Evolutionary conservation across 768 basidiomycete species (phyloP).

Genomic region (Russula olivacea): DNA sequence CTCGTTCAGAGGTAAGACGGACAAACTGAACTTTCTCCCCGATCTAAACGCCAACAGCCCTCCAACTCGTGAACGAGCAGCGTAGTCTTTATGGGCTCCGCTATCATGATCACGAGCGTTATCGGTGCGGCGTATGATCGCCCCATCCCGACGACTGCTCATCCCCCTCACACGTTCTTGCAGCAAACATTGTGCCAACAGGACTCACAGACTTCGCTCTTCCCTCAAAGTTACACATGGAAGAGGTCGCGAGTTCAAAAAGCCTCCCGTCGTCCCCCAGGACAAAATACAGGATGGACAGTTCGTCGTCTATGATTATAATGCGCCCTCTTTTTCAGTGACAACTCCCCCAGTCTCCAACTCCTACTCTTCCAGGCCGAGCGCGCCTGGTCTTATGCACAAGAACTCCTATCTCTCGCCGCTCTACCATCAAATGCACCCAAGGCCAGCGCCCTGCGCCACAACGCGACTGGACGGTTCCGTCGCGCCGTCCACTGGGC

Average conservation of each 20-base stretch:
- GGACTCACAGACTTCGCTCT: slow-evolving; percentile 82
- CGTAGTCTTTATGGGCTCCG: slow-evolving; percentile 87
- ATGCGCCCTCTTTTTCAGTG: slow-evolving; percentile 14
- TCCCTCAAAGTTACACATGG: slow-evolving; percentile 82
- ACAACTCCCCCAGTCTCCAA: slow-evolving; percentile 50
- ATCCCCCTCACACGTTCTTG: neutral
- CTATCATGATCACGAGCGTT: slow-evolving; percentile 82
- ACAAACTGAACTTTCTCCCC: neutral
- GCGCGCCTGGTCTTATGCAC: slow-evolving; percentile 86
- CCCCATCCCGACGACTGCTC: neutral
- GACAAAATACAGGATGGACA: slow-evolving; percentile 80
- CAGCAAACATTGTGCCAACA: slow-evolving; percentile 89
- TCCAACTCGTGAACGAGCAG: slow-evolving; percentile 82
- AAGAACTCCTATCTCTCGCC: slow-evolving; percentile 58
- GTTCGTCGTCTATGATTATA: slow-evolving; percentile 41
- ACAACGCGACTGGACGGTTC: slow-evolving; percentile 74
- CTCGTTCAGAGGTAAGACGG: slow-evolving; percentile 40
- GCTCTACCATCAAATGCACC: slow-evolving; percentile 34
- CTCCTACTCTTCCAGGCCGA: slow-evolving; percentile 86
- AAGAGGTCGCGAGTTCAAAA: slow-evolving; percentile 87
- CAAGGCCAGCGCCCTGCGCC: slow-evolving; percentile 54
- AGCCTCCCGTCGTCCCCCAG: slow-evolving; percentile 55
- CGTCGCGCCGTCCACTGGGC: slow-evolving; percentile 76
- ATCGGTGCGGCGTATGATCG: slow-evolving; percentile 49
- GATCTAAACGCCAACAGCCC: slow-evolving; percentile 41